Evolutionary conservation across 768 basidiomycete species (phyloP).

Genomic region (Russula griseocarnosa): DNA sequence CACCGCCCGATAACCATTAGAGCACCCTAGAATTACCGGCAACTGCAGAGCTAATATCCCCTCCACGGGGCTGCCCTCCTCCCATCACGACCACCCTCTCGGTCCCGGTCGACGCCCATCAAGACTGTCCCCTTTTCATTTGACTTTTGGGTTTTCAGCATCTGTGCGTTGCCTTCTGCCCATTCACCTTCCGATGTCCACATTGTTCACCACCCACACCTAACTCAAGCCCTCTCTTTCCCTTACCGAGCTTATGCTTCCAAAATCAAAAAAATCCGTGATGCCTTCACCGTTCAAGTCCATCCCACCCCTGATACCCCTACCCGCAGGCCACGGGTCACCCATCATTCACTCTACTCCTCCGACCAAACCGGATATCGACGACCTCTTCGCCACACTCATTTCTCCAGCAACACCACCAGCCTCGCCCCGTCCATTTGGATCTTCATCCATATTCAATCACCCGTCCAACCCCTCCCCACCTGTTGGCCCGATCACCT

Average conservation of each 20-base stretch:
- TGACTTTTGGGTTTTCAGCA: slow-evolving; percentile 8
- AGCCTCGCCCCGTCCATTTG: slow-evolving; percentile 32
- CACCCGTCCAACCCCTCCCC: slow-evolving; percentile 7
- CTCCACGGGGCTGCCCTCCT: not conserved
- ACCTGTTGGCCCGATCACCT: slow-evolving; percentile 18
- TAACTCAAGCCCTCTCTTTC: slow-evolving; percentile 9
- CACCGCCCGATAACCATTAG: not conserved
- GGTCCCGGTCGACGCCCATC: not conserved
- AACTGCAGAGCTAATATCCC: slow-evolving; percentile 2
- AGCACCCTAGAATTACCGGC: slow-evolving; percentile 18
- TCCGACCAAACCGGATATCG: slow-evolving; percentile 28
- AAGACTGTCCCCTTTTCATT: not conserved
- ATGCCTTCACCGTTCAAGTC: slow-evolving; percentile 19
- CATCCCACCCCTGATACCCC: slow-evolving; percentile 32
- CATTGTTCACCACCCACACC: slow-evolving; percentile 3
- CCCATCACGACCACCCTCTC: slow-evolving; percentile 1
- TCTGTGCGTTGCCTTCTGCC: not conserved
- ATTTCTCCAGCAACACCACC: slow-evolving; percentile 37
- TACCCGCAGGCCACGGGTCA: slow-evolving; percentile 25
- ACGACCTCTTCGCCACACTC: slow-evolving; percentile 37
- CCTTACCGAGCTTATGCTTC: not conserved
- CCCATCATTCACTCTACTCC: not conserved
- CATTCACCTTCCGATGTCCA: slow-evolving; percentile 13
- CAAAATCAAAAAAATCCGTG: not conserved
- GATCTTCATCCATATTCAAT: slow-evolving; percentile 11